Conservation (phyloP, 163 green algal genomes). For the Trebouxiophyceae sp. region DNA sequence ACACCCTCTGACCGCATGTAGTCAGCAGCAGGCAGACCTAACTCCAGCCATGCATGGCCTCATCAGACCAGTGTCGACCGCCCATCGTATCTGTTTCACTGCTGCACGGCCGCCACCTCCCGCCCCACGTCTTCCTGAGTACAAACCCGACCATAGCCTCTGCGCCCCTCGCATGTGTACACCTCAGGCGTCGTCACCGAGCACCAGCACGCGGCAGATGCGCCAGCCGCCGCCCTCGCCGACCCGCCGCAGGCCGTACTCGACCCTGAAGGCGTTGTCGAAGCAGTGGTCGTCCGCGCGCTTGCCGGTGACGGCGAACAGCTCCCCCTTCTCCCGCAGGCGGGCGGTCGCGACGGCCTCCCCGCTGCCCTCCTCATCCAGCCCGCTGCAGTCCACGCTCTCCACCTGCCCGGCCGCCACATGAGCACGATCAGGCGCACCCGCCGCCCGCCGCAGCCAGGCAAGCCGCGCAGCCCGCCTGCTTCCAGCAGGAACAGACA, state of each 20-base stretch:
- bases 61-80: no score
- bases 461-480: not conserved
- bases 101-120: no score
- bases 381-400: not conserved
- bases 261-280: conserved; percentile 24
- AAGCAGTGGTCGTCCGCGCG: conserved; percentile 20
- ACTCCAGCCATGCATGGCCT: no score
- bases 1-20: no score
- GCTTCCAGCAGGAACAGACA: not conserved
- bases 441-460: no score
- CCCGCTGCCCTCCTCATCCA: not conserved
- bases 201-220: not conserved
- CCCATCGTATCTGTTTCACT: no score
- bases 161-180: not conserved
- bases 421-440: not conserved
- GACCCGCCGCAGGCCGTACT: conserved; percentile 12
- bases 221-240: not conserved
- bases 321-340: conserved; percentile 19
- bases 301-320: conserved; percentile 22
- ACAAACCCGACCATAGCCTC: no score
- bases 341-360: conserved; percentile 8
- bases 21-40: no score
- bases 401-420: not conserved
- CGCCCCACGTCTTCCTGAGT: no score
- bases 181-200: not conserved